Percentiles rank a stretch among this genome's conserved stretches.
These are phyloP conservation scores for Hibiscus trionum DNA, from an alignment of 345 rosid genomes.

Conservation along the genomic window DNA sequence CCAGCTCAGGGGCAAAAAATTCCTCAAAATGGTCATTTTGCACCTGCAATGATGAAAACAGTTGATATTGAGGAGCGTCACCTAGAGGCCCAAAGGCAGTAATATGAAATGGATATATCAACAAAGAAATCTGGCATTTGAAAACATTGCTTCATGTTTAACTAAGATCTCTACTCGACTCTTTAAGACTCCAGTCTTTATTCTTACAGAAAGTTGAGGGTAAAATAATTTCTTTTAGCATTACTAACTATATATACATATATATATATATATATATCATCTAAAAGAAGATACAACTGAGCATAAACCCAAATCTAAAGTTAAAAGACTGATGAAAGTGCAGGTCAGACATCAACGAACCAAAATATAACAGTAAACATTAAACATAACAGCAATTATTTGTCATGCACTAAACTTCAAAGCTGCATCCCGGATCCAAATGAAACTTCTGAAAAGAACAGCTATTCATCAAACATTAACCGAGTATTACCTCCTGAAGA, in stretches of 20 bases:
- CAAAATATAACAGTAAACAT: neutral
- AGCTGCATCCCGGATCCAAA: neutral
- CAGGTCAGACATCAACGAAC: neutral
- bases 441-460: neutral
- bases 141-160: neutral
- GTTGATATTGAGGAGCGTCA: neutral
- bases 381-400: neutral
- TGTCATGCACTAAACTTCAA: neutral
- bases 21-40: slow-evolving; percentile 92
- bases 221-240: neutral
- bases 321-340: neutral
- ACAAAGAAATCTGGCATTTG: neutral
- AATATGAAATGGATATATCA: neutral
- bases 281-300: neutral
- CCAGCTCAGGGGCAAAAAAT: slow-evolving; percentile 86
- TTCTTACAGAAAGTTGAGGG: neutral
- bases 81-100: neutral
- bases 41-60: slow-evolving; percentile 45
- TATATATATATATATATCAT: neutral
- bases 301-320: neutral
- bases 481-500: slow-evolving; percentile 73
- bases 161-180: neutral
- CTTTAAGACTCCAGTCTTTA: neutral
- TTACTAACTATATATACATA: neutral
- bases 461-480: neutral